A percentile compares a stretch with the other conserved stretches of the same genome.
Evolutionary conservation across 345 rosid species (phyloP).

Genomic region (Acer negundo): DNA sequence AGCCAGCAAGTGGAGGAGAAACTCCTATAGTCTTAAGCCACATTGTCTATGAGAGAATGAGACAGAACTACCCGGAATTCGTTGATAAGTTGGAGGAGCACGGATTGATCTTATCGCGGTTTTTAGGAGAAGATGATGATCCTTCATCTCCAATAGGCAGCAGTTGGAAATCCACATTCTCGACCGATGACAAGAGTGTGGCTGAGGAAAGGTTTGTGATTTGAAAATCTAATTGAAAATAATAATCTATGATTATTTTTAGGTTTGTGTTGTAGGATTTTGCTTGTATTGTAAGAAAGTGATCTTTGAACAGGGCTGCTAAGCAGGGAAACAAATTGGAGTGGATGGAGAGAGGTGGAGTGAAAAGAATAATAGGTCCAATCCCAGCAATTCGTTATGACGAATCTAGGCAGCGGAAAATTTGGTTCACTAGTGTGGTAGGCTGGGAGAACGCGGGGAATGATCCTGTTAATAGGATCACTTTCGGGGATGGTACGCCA

Average conservation of each 20-base stretch:
- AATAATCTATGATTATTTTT: too few relatives aligned
- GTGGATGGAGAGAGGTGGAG: slow-evolving; percentile 79
- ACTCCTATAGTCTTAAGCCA: slow-evolving; percentile 92
- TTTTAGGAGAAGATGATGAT: slow-evolving; percentile 74
- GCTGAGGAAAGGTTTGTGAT: slow-evolving; percentile 68
- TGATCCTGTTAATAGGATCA: slow-evolving; percentile 68
- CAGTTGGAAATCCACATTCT: slow-evolving; percentile 91
- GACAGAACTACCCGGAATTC: slow-evolving; percentile 63
- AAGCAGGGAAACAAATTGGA: slow-evolving; percentile 76
- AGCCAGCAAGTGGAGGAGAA: slow-evolving; percentile 83
- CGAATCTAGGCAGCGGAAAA: slow-evolving; percentile 60
- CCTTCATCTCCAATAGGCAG: slow-evolving; percentile 88
- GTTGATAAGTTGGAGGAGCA: slow-evolving; percentile 64
- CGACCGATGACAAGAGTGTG: slow-evolving; percentile 64
- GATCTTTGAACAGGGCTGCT: slow-evolving; percentile 55
- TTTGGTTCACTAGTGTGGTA: slow-evolving; percentile 91
- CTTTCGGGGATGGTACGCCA: slow-evolving; percentile 69
- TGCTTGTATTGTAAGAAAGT: neutral
- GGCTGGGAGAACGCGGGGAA: slow-evolving; percentile 82
- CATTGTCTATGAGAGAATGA: slow-evolving; percentile 74
- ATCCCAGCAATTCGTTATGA: slow-evolving; percentile 72
- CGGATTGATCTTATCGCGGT: slow-evolving; percentile 59
- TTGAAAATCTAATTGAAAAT: neutral
- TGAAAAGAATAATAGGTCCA: slow-evolving; percentile 78
- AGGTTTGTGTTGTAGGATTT: neutral